phyloP scores from a whole-genome alignment of 192 early-diverging fungal species.

The Powellomyces hirtus region DNA sequence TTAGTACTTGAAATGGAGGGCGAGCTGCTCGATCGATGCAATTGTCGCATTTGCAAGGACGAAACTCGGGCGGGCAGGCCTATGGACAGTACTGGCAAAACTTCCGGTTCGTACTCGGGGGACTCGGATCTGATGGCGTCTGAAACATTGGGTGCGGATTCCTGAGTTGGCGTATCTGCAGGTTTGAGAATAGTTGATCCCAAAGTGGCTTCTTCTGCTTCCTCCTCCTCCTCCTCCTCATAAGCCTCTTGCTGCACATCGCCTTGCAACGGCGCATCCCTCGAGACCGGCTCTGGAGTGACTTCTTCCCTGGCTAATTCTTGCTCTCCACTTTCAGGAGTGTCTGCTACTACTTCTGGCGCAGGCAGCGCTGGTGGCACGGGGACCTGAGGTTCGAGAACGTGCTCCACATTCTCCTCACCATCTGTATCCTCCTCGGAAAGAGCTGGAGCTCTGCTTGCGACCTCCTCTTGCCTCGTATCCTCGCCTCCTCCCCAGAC shows the following conservation, averaged over 20 bases:
- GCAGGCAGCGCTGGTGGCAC: background rate
- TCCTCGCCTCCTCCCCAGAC: constrained; percentile 2
- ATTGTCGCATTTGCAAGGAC: constrained; percentile 10
- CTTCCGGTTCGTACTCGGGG: constrained; percentile 26
- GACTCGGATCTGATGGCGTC: background rate
- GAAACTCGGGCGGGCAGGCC: constrained; percentile 20
- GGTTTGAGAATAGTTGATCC: background rate
- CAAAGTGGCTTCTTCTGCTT: background rate
- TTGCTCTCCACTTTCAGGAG: background rate
- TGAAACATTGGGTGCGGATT: background rate
- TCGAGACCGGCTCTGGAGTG: background rate
- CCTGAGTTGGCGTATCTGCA: too few species aligned
- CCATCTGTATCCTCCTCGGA: background rate
- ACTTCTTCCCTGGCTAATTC: background rate
- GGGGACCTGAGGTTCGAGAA: background rate
- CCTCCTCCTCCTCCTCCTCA: background rate
- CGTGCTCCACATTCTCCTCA: background rate
- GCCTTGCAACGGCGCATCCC: background rate
- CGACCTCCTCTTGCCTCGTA: background rate
- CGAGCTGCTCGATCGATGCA: constrained; percentile 11
- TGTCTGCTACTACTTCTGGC: background rate
- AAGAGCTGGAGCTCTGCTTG: background rate
- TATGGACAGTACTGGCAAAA: constrained; percentile 24
- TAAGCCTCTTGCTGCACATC: background rate
- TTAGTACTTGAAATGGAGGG: background rate